Evolutionary conservation across 2,329 filamentous ascomycete genomes (phyloP), one percentile per base, ranked within the genome.

Genomic region (Penicillium sp.): DNA sequence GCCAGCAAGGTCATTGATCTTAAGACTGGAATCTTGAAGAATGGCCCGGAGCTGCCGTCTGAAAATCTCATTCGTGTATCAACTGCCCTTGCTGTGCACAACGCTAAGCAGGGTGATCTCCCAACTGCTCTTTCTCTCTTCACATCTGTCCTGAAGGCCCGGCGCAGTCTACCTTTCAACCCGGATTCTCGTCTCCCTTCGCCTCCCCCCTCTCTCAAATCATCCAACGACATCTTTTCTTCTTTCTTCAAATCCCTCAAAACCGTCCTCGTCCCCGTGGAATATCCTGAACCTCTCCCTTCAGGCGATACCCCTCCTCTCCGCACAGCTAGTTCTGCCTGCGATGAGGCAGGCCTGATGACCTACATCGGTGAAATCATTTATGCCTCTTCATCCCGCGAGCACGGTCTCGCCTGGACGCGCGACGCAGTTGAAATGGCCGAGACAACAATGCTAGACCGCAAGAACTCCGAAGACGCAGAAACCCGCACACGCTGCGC

Each of bases 281-380:
- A 74, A 36, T 95, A 91, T 66, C 91, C 92, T 0, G 70, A 83
- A 0, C 81, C 88, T 0, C 88, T 86, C 0, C 76, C 82, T 0
- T 85, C 89, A 44, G 92, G 92, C 48, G 82, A 87, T 42, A 74
- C 81, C 3, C 79, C 86, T 0, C 84, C 92, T 0, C 73, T 79
- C 50, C 86, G 89, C 42, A 82, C 81, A 49, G 67, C 83, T 9
- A 76, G 80, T 25, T 84, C 89, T 58, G 80, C 82, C 33, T 96
- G 92, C 70, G 87, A 94, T 59, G 92, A 96, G 71, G 90, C 91
- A 2, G 90, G 84, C 0, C 74, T 96, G 13, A 91, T 90, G 78
- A 81, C 91, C 22, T 94, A 96, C 71, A 92, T 97, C 56, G 92
- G 92, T 52, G 92, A 97, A 74, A 95, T 97, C 46, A 80, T 97